Evolutionary conservation across 2,329 filamentous ascomycete species (phyloP).

Genomic region (Graphiopsis chlorocephala): DNA sequence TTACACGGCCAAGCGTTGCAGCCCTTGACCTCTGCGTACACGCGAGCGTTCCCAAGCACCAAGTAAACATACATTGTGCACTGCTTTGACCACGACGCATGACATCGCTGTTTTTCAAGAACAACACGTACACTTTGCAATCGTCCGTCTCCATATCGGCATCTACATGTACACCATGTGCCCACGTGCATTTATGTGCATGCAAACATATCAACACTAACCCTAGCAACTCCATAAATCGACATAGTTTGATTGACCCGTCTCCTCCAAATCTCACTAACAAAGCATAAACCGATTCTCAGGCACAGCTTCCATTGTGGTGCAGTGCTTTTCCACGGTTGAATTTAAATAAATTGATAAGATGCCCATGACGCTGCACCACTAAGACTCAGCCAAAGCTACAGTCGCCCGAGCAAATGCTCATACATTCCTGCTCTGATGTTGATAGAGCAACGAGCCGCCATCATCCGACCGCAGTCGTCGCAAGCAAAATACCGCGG

Average conservation of each 20-base stretch:
- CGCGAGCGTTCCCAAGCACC: no score
- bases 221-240: not conserved
- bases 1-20: no score
- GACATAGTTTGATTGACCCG: not conserved
- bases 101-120: no score
- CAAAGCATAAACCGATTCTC: not conserved
- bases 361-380: not conserved
- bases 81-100: no score
- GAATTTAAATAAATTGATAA: no score
- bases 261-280: not conserved
- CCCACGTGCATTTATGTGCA: no score
- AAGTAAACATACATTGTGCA: no score
- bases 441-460: slow-evolving; percentile 1
- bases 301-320: not conserved
- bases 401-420: not conserved
- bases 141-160: not conserved
- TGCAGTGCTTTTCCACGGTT: no score
- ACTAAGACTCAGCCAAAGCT: not conserved
- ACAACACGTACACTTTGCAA: not conserved
- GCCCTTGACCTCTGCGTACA: no score
- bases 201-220: not conserved
- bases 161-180: no score
- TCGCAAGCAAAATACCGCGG: not conserved
- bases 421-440: not conserved
- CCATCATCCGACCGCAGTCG: not conserved